These are phyloP conservation scores for Ceratobasidium theobromae DNA, from an alignment of 1,284 basidiomycete genomes.

Conservation along the genomic window DNA sequence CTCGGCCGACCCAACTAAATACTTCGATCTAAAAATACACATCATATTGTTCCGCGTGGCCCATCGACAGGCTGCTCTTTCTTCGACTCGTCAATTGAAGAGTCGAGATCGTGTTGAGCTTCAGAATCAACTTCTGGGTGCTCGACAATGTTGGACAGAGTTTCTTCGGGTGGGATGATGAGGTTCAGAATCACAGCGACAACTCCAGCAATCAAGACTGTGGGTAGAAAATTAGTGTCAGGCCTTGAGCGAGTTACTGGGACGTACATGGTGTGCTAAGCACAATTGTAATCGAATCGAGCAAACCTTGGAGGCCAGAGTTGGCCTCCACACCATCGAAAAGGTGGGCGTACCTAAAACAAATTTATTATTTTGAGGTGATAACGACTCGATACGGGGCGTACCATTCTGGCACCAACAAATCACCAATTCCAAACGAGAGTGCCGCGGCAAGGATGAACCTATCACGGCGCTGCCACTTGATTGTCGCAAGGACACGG, in stretches of 20 bases:
- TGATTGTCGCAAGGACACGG: conserved; percentile 66
- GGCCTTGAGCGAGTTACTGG: background rate
- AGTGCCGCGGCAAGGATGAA: conserved; percentile 70
- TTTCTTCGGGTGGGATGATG: conserved; percentile 54
- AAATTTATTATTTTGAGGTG: conserved; percentile 45
- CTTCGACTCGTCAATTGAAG: conserved; percentile 17
- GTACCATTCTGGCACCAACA: conserved; percentile 45
- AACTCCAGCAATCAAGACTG: conserved; percentile 67
- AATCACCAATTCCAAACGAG: conserved; percentile 70
- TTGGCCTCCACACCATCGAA: conserved; percentile 59
- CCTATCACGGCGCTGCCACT: conserved; percentile 70
- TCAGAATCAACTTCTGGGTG: background rate
- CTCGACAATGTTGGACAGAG: conserved; percentile 23
- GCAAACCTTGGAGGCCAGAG: conserved; percentile 65
- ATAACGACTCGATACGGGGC: conserved; percentile 36
- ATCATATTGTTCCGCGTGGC: background rate
- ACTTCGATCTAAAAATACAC: background rate
- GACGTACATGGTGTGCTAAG: conserved; percentile 73
- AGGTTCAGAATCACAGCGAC: conserved; percentile 66
- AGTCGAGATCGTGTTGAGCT: background rate
- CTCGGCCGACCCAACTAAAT: background rate
- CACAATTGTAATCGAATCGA: conserved; percentile 77
- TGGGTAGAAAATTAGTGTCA: conserved; percentile 11
- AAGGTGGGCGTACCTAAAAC: conserved; percentile 58
- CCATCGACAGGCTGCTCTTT: background rate